A percentile compares a stretch with the other conserved stretches of the same genome.
phyloP scores from a whole-genome alignment of 2,329 filamentous ascomycete genomes.

The Orbilia javanica region DNA sequence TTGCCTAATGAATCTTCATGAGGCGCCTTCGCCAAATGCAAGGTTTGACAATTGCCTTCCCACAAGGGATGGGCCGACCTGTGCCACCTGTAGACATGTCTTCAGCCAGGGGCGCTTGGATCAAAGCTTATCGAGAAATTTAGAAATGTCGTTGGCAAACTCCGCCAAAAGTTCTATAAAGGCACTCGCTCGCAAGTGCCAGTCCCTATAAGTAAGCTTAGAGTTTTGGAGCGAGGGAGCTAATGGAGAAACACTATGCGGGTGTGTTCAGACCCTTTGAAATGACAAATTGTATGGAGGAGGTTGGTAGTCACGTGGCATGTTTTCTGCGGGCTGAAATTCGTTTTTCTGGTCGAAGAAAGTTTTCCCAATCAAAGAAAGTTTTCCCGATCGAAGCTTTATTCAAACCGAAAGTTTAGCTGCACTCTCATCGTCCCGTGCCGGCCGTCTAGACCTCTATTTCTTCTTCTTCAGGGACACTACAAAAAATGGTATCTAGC shows the following conservation, averaged over 20 bases:
- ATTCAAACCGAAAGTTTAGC: neutral
- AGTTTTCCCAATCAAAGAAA: neutral
- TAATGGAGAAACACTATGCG: no score
- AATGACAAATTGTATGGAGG: constrained; percentile 7
- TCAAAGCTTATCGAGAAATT: neutral
- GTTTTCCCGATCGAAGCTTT: neutral
- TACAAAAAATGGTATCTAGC: neutral
- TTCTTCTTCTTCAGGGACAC: no score
- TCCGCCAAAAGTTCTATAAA: neutral
- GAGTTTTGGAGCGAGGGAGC: neutral
- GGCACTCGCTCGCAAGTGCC: neutral
- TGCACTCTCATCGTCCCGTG: neutral
- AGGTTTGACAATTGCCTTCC: constrained; percentile 4
- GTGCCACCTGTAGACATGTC: neutral
- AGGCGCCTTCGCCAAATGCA: neutral
- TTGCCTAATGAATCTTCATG: no score
- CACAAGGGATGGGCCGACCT: neutral
- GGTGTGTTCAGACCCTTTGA: neutral
- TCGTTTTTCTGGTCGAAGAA: no score
- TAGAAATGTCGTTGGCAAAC: neutral
- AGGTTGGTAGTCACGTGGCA: constrained; percentile 18
- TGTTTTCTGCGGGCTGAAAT: neutral
- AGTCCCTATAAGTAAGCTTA: neutral
- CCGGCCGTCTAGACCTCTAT: no score
- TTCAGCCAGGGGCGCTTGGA: neutral